phyloP scores from a whole-genome alignment of 2,329 filamentous ascomycete species.

The Epichloe hybrida region DNA sequence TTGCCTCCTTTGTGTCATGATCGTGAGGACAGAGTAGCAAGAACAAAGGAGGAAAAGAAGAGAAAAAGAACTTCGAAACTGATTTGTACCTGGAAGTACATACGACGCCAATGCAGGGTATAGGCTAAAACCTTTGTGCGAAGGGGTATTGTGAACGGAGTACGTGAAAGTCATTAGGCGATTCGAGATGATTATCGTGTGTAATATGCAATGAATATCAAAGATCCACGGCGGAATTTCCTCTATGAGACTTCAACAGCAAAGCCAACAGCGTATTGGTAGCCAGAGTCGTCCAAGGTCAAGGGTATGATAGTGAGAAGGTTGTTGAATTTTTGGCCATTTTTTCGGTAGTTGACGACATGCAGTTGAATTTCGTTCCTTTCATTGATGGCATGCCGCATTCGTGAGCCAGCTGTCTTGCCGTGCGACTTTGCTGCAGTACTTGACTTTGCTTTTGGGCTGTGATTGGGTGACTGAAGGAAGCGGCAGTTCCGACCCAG shows the following conservation, averaged over 20 bases:
- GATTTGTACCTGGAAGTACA: neutral
- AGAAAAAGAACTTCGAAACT: too few species aligned
- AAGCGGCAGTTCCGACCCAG: conserved; percentile 75
- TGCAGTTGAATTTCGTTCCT: conserved; percentile 33
- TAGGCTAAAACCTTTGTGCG: neutral
- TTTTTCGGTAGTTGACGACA: conserved; percentile 70
- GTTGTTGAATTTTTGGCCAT: conserved; percentile 69
- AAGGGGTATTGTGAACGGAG: neutral
- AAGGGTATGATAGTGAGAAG: conserved; percentile 74
- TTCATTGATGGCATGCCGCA: conserved; percentile 31
- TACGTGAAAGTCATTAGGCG: neutral
- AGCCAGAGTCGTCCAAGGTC: conserved; percentile 47
- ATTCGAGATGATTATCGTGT: neutral
- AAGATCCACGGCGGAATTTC: neutral
- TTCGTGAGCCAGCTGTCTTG: conserved; percentile 43
- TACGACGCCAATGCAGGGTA: neutral
- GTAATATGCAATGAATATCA: neutral
- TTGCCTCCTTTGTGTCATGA: neutral
- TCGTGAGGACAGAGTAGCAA: neutral
- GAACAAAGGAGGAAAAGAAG: neutral
- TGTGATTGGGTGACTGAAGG: conserved; percentile 59
- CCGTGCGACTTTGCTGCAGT: conserved; percentile 4
- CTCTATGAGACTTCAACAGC: conserved; percentile 49
- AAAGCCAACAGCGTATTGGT: conserved; percentile 69
- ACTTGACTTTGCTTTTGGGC: neutral